Evolutionary conservation across 2,329 filamentous ascomycete genomes (phyloP), one percentile per base, ranked within the genome.

Genomic region (Neonectria coccinea): DNA sequence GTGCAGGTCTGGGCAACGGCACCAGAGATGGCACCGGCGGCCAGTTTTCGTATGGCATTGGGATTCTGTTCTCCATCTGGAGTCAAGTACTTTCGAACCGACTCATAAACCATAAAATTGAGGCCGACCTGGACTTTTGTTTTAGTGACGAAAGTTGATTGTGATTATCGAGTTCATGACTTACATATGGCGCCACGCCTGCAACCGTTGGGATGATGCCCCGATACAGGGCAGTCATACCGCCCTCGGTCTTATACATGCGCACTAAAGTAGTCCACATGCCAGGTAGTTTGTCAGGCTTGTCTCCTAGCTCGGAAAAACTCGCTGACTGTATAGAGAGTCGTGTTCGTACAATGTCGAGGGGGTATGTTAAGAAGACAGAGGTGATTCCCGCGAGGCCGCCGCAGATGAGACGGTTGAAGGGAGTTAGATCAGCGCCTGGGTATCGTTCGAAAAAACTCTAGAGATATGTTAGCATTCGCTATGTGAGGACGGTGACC

Each of bases 61-160:
- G 96, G 96, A 70, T 97, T 93, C 75, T 92, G 87, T 67, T 97
- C 90, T 48, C 96, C 96, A 56, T 97, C 93, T 1, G 90, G 91
- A 0, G 96, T 99, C 70, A 99, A 85, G 71, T 91, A 90, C 74
- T 90, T 89, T 65, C 96, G 90, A 63, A 94, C 91, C 53, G 91
- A 91, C 79, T 99, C 96, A 80, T 99, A 99, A 6, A 93, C 93
- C 94, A 98, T 98, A 79, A 99, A 99, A 79, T 99, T 99, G 59
- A 99, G 84, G 42, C 96, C 96, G 66, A 99, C 92, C 91, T 94
- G 71, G 56, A 29, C 36, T 29, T 5, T 20, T 22, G 31, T n/a
- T 54, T 70, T 29, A 73, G 36, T 51, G 20, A 36, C 22, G 41
- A 16, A 44, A n/a, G 7, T 16, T 47, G 22, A 14, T 11, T 11